These are phyloP conservation scores for Psidium friedrichsthalianum DNA, from an alignment of 345 rosid genomes.

Conservation along the genomic window DNA sequence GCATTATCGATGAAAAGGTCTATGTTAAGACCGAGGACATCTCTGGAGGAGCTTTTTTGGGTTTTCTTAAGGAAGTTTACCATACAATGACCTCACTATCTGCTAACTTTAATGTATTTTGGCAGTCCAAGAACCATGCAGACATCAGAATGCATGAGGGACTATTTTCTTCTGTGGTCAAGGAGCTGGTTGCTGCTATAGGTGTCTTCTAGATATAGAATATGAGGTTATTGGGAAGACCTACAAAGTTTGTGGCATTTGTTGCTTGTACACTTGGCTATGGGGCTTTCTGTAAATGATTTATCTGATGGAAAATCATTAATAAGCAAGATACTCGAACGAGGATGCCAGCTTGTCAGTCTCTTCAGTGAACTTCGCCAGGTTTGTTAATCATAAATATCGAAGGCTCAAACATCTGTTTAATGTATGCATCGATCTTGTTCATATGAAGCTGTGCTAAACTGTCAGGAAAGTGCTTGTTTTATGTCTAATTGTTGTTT, in stretches of 20 bases:
- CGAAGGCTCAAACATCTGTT: neutral
- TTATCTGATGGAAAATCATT: constrained; percentile 20
- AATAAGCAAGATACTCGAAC: constrained; percentile 27
- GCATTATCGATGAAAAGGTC: constrained; percentile 37
- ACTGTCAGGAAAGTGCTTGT: neutral
- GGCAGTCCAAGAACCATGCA: constrained; percentile 13
- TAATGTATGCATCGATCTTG: neutral
- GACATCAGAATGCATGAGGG: constrained; percentile 17
- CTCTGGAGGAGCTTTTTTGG: constrained; percentile 65
- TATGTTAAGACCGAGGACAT: constrained; percentile 70
- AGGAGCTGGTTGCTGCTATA: constrained; percentile 46
- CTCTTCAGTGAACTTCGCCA: constrained; percentile 82
- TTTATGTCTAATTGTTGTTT: neutral
- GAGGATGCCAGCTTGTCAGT: constrained; percentile 66
- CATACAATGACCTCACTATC: constrained; percentile 38
- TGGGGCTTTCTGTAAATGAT: constrained; percentile 24
- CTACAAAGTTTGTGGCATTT: constrained; percentile 52
- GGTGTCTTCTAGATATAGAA: constrained; percentile 65
- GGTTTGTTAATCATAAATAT: constrained; percentile 39
- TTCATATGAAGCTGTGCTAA: neutral
- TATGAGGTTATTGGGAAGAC: constrained; percentile 67
- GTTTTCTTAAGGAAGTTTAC: constrained; percentile 57
- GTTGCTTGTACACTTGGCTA: constrained; percentile 45
- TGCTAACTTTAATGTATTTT: constrained; percentile 11
- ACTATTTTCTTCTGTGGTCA: constrained; percentile 33